Base-by-base conservation (phyloP, 495 filamentous ascomycete genomes). In the Durotheca rogersii region DNA sequence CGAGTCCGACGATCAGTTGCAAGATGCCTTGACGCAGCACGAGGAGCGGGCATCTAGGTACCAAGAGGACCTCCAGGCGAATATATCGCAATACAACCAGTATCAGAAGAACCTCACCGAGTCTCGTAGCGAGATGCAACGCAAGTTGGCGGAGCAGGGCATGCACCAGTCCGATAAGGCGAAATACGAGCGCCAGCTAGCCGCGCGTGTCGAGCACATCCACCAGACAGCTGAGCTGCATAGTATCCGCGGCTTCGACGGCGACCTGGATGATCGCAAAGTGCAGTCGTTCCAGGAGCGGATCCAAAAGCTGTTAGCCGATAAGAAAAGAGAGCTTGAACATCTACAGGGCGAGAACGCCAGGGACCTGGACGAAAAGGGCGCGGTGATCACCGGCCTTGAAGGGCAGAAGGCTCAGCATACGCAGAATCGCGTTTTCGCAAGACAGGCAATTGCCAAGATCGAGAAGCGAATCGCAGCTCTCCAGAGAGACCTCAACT, bases 101-200 rank as follows among this genome's bases (percentile, higher is more conserved):
- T 74, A 94, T 11, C 79, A 81, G 40, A 67, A 74, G 11, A 78
- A 80, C 16, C 80, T 92, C 3, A 80, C 86, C 35, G 60, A 68
- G 1, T 66, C 69, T 29, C 82, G 86, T 6, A 67, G 73, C 16
- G 61, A 73, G 6, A 70, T 91, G 18, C 82, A 82, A 2, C 67
- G 72, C 30, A 96, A 95, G 67, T 82, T 89, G 35, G 81, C 84
- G 10, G 93, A 96, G 64, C 77, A 83, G 57, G 93, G 93, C 20
- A 89, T 84, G 60, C 82, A 83, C 60, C 82, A 93, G 66, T 90
- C 91, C 6, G 83, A 96, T 64, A 88, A 90, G 66, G 83, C 85
- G 59, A 86, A 85, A 52, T 90, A 92, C 58, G 89, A 96, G 62
- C 81, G 82, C 7, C 86, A 95, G 40, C 60, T 95, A 4, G 72